phyloP scores from a whole-genome alignment of 2,329 filamentous ascomycete genomes.

The Diaporthe helianthi region DNA sequence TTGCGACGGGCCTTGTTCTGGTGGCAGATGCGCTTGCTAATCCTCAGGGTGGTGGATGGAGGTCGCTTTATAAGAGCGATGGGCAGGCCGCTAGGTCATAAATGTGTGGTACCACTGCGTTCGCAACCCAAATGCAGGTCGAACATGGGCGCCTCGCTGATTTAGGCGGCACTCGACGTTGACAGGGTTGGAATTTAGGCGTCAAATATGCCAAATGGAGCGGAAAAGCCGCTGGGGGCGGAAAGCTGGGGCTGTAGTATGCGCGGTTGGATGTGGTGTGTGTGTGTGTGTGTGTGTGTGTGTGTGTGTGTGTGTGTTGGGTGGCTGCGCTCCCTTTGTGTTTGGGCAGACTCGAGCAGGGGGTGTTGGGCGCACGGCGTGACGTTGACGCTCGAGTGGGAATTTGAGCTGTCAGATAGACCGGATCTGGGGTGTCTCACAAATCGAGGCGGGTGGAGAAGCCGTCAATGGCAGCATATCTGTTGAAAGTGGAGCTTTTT shows the following conservation, averaged over 20 bases:
- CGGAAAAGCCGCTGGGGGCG: not conserved
- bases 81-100: constrained; percentile 1
- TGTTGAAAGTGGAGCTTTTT: constrained; percentile 21
- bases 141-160: constrained; percentile 14
- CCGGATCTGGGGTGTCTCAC: not conserved
- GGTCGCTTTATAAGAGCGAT: not conserved
- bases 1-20: constrained; percentile 19
- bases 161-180: constrained; percentile 22
- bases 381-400: not conserved
- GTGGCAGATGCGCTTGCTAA: no score
- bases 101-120: not conserved
- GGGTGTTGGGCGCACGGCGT: constrained; percentile 3
- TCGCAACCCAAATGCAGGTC: constrained; percentile 23
- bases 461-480: constrained; percentile 20
- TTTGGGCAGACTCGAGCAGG: constrained; percentile 15
- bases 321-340: constrained; percentile 26
- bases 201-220: constrained; percentile 23
- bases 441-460: constrained; percentile 26
- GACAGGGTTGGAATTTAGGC: constrained; percentile 11
- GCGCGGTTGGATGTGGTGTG: constrained; percentile 12
- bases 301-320: not conserved
- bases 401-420: constrained; percentile 19
- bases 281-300: not conserved
- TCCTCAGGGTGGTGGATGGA: not conserved
- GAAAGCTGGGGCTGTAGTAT: constrained; percentile 30